Percentiles rank a stretch among this genome's conserved stretches.
Evolutionary conservation across 306 rosid species (phyloP).

Genomic region (Lathyrus sativus): DNA sequence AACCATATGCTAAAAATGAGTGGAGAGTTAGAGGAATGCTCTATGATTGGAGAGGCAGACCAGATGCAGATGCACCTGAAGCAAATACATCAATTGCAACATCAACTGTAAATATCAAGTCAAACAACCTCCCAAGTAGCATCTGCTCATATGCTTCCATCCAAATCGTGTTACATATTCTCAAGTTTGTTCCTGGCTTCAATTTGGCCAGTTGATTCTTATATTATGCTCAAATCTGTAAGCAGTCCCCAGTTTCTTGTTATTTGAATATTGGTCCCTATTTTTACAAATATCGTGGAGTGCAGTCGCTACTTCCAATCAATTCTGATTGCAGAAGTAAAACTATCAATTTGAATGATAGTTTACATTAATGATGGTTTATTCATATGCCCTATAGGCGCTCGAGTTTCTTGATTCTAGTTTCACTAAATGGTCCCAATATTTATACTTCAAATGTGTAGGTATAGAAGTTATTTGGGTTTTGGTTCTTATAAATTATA

Average conservation of each 20-base stretch:
- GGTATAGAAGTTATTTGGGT: not conserved
- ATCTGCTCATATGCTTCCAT: not conserved
- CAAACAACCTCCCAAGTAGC: slow-evolving; percentile 6
- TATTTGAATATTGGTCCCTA: not conserved
- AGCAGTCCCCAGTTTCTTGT: not conserved
- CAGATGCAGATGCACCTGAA: not conserved
- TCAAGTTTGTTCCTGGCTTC: not conserved
- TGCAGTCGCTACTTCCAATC: not conserved
- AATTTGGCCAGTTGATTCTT: not conserved
- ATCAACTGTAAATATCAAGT: not conserved
- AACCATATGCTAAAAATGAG: not conserved
- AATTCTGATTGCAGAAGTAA: not conserved
- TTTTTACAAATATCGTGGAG: not conserved
- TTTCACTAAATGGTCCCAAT: not conserved
- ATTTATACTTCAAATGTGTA: not conserved
- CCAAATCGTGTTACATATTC: not conserved
- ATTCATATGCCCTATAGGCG: not conserved
- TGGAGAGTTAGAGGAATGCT: not conserved
- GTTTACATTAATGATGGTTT: not conserved
- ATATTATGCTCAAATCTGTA: not conserved
- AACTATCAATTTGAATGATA: not conserved
- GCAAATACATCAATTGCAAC: slow-evolving; percentile 1
- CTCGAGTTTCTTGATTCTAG: not conserved
- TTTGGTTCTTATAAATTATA: not conserved
- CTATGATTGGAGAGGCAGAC: not conserved